Conservation (phyloP, 352 stramenopile genomes). For the Globisporangium middletonii region DNA sequence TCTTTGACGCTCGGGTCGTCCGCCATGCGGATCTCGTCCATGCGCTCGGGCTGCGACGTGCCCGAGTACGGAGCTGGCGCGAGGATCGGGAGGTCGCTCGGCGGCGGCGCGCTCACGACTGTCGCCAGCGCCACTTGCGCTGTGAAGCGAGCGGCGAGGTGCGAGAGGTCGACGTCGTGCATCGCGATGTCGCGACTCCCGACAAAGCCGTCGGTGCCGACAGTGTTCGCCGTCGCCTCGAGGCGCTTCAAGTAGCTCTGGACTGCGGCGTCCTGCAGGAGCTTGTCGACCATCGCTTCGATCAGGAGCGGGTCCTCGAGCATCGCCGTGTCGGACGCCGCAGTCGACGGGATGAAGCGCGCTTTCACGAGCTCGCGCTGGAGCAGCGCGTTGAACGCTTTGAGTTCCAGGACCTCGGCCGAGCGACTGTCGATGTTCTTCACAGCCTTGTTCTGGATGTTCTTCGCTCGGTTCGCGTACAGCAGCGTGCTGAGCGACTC, state of each 20-base stretch:
- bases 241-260: slow-evolving; percentile 49
- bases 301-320: slow-evolving; percentile 10
- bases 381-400: slow-evolving; percentile 62
- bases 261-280: slow-evolving; percentile 44
- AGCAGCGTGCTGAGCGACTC: slow-evolving; percentile 84
- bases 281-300: slow-evolving; percentile 28
- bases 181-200: not conserved
- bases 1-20: too few relatives aligned
- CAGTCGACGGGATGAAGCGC: slow-evolving; percentile 25
- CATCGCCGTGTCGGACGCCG: not conserved
- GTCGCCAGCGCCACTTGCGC: not conserved
- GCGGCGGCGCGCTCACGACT: not conserved
- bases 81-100: not conserved
- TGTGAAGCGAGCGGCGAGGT: not conserved
- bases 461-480: slow-evolving; percentile 83
- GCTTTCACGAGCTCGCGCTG: slow-evolving; percentile 63
- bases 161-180: not conserved
- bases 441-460: slow-evolving; percentile 88
- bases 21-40: too few relatives aligned
- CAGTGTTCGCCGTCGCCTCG: slow-evolving; percentile 30
- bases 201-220: not conserved
- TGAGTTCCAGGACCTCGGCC: slow-evolving; percentile 59
- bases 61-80: too few relatives aligned
- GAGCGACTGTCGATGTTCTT: slow-evolving; percentile 86
- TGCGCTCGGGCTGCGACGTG: too few relatives aligned